Base-by-base conservation (phyloP, 441 rosid species). In the Populus hybrid region DNA sequence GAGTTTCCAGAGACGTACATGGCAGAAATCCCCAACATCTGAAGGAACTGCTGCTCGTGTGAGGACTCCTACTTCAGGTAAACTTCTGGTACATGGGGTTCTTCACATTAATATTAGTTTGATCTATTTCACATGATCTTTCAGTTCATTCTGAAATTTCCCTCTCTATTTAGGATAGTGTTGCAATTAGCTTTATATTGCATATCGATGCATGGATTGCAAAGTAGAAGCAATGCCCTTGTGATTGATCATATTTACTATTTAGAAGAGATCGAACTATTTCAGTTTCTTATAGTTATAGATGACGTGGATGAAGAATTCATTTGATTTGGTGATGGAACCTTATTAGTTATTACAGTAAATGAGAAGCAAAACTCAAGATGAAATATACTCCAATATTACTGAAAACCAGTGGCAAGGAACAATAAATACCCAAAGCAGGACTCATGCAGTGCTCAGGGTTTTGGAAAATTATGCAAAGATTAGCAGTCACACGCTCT, bases 1-100 rank as follows among this genome's bases (percentile, higher is more conserved):
- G 40, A 90, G 90, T 71, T 86, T 85, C 45, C 91, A 75, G 76
- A 85, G 93, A 31, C 87, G 71, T 8, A 64, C 83, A 1, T 81
- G 90, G 92, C 94, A 88, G 50, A 97, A 94, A 86, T 89, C 98
- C 40, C 93, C 94, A 7, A 70, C 76, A 80, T 92, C 95, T 59
- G 96, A 91, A 74, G 89, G 84, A 79, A 73, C 81, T 8, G 67
- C 77, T 21, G 84, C 79, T 56, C 88, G 61, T 77, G 61, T 61
- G 74, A 85, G 87, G 76, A 86, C 88, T 73, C 83, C 90, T 75
- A 83, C 82, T 77, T 89, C 93, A 83, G 97, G 97, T 92, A 87
- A 78, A 68, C 69, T 68, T 23, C 31, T 71, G 24, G 6, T 56
- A 64, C 63, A 64, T 79, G 33, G 64, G 29, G 64, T 36, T 63